Evolutionary conservation across 1,284 basidiomycete species (phyloP).

Genomic region (Heimioporus punctisporus): DNA sequence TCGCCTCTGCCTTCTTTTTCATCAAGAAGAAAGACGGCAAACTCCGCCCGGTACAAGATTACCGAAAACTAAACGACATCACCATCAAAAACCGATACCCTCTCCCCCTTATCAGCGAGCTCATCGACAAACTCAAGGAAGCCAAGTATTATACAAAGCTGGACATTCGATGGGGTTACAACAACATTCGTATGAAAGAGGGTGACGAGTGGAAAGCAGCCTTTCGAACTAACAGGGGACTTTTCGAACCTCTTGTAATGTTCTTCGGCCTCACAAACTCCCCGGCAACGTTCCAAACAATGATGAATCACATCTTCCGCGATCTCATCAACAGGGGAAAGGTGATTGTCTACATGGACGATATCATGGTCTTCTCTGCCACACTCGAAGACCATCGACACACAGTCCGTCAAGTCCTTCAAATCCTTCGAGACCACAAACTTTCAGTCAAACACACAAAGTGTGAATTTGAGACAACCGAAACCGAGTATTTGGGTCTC

Average conservation of each 20-base stretch:
- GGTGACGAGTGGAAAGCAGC: not conserved
- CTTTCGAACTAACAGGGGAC: not conserved
- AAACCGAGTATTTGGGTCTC: conserved; percentile 31
- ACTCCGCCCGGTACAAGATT: not conserved
- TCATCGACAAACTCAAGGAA: not conserved
- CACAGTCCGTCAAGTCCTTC: not conserved
- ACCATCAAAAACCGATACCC: not conserved
- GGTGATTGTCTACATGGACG: no score
- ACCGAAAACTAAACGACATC: not conserved
- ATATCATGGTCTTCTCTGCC: not conserved
- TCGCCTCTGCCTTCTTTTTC: no score
- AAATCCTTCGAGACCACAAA: not conserved
- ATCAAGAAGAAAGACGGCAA: not conserved
- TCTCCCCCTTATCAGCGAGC: not conserved
- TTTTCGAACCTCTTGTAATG: not conserved
- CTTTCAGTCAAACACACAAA: conserved; percentile 22
- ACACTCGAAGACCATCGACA: not conserved
- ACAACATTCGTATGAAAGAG: no score
- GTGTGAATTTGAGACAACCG: conserved; percentile 34
- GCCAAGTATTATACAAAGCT: no score
- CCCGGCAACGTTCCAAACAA: not conserved
- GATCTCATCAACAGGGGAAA: not conserved
- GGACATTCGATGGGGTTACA: not conserved
- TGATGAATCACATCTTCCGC: no score
- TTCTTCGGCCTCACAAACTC: not conserved